Base-by-base conservation (phyloP, 805 yeast genomes). In the Candida quercuum region DNA sequence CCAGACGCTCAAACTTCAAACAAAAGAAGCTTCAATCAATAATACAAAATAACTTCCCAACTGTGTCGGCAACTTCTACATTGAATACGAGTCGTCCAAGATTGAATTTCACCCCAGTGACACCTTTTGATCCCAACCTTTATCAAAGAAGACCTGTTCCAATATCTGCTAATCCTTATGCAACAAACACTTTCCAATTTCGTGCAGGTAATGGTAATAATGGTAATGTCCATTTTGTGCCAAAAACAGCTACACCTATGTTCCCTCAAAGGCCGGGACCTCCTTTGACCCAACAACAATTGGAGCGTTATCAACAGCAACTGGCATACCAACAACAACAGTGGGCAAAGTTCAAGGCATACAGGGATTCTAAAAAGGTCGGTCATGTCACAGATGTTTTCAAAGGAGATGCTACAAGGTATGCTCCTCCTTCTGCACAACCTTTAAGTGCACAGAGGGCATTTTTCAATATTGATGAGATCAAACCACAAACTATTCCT, bases 341-440 rank as follows among this genome's bases (percentile, higher is more conserved):
- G 25, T 48, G 56, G 54, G 46, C 51, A 13, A 54, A 51, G 30
- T 51, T 54, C 32, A 48, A 48, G 25, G 45, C 46, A 20, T 53
- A 49, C 17, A 48, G 47, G 23, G 48, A 49, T n/a, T 43, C 50
- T 3, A 43, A 40, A 33, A 45, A 42, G 22, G 47, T 39, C 9
- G 46, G 37, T 28, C 60, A 64, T 32, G 76, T 71, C 2, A 64
- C 73, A 5, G 79, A 74, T 48, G 74, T 74, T 3, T 74, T 69
- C 45, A 64, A 62, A 37, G 72, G 71, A 3, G 74, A 70, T 41
- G 59, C 60, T 29, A 56, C 68, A 14, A 63, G 66, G 40, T 63
- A 59, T 16, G 78, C 78, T 0, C 79, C 78, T 10, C 47, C 70
- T 28, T 57, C 58, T 19, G 69, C 76, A 13, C 79, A 74, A 48